A percentile compares a stretch with the other conserved stretches of the same genome.
Conservation (phyloP, 768 basidiomycete genomes). For the Lactarius deliciosus region DNA sequence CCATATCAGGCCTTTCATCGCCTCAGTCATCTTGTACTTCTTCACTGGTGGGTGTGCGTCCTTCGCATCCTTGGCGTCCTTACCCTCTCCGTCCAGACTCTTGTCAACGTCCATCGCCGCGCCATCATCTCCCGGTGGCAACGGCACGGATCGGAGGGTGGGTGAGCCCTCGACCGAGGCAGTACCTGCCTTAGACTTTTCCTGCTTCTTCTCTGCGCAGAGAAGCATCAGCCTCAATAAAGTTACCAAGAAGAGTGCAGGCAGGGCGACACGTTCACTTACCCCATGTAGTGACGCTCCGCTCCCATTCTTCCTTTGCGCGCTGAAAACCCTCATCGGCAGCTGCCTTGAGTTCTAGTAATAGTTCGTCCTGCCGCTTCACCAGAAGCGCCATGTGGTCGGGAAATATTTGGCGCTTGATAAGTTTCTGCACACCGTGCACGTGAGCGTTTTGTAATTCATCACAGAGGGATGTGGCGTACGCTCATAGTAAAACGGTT, state of each 20-base stretch:
- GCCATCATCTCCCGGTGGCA: slow-evolving; percentile 32
- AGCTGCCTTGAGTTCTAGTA: slow-evolving; percentile 59
- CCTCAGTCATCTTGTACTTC: slow-evolving; percentile 76
- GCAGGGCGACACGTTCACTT: neutral
- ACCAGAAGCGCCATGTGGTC: slow-evolving; percentile 69
- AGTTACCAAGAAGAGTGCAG: no score
- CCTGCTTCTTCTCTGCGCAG: slow-evolving; percentile 47
- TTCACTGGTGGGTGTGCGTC: slow-evolving; percentile 66
- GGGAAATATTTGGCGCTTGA: slow-evolving; percentile 81
- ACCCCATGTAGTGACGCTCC: slow-evolving; percentile 69
- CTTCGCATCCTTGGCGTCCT: slow-evolving; percentile 36
- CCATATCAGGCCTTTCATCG: slow-evolving; percentile 80
- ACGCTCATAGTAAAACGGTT: slow-evolving; percentile 94
- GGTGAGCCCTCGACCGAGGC: slow-evolving; percentile 33
- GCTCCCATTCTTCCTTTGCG: slow-evolving; percentile 77
- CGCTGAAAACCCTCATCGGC: slow-evolving; percentile 66
- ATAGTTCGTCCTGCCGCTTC: slow-evolving; percentile 64
- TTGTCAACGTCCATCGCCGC: slow-evolving; percentile 29
- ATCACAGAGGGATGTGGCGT: slow-evolving; percentile 33
- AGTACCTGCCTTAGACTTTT: slow-evolving; percentile 37
- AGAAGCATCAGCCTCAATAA: neutral
- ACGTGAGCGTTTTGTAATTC: neutral
- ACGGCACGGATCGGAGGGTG: slow-evolving; percentile 33
- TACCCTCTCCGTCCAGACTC: slow-evolving; percentile 36
- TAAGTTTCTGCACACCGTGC: slow-evolving; percentile 66